Percentiles rank a stretch among this genome's conserved stretches.
Evolutionary conservation across 805 yeast species (phyloP).

Genomic region (Candida boidinii): DNA sequence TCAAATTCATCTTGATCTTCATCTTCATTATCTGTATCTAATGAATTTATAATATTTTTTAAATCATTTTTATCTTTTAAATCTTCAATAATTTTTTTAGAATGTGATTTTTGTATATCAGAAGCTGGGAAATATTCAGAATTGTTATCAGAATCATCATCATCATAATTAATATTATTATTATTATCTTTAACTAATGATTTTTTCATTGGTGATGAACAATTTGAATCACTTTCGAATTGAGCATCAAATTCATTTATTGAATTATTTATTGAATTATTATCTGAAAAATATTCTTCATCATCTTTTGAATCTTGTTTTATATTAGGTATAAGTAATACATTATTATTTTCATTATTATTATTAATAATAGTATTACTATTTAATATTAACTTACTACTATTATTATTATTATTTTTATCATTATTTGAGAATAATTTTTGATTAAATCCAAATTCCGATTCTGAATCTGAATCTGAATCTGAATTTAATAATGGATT

Average conservation of each 20-base stretch:
- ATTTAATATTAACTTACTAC: too few relatives aligned
- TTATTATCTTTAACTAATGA: neutral
- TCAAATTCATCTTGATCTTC: conserved; percentile 7
- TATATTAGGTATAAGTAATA: too few relatives aligned
- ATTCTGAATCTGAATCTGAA: too few relatives aligned
- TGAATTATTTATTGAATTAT: too few relatives aligned
- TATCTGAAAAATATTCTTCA: neutral
- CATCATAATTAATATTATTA: neutral
- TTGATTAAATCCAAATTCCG: too few relatives aligned
- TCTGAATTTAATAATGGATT: too few relatives aligned
- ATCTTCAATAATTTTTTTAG: neutral
- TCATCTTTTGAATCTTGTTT: conserved; percentile 13
- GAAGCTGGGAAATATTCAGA: too few relatives aligned
- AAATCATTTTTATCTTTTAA: neutral
- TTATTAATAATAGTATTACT: too few relatives aligned
- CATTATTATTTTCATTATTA: too few relatives aligned
- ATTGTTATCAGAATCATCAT: neutral
- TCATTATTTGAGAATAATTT: too few relatives aligned
- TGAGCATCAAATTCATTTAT: conserved; percentile 17
- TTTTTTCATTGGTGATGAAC: neutral
- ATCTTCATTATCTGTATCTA: neutral
- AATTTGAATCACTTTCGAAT: conserved; percentile 10
- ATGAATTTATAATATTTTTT: neutral
- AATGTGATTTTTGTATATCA: neutral
- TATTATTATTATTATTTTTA: too few relatives aligned